Evolutionary conservation across 2,329 filamentous ascomycete genomes (phyloP).

Genomic region (Colletotrichum chlorophyti): DNA sequence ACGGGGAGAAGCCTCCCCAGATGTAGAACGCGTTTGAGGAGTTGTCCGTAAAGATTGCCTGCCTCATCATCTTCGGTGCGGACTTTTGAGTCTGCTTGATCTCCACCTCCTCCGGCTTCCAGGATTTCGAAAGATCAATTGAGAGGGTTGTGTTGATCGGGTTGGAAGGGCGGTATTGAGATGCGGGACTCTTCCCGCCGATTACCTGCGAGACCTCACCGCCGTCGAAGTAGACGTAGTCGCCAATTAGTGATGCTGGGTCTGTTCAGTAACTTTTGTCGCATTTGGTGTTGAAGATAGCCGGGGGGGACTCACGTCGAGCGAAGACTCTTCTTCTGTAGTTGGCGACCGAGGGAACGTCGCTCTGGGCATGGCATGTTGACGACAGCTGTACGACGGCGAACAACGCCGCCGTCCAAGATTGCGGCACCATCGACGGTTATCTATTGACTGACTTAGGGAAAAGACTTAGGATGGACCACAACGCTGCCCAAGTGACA

Average conservation of each 20-base stretch:
- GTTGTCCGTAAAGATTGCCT: constrained; percentile 19
- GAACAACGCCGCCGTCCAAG: constrained; percentile 6
- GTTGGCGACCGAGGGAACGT: constrained; percentile 9
- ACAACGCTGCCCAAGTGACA: too few species aligned
- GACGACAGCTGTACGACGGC: constrained; percentile 6
- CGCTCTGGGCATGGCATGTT: neutral
- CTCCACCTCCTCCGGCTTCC: constrained; percentile 15
- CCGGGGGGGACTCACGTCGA: neutral
- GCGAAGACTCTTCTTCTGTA: constrained; percentile 19
- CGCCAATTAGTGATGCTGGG: constrained; percentile 14
- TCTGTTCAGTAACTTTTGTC: neutral
- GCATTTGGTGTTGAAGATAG: neutral
- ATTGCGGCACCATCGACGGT: constrained; percentile 8
- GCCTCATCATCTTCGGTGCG: constrained; percentile 18
- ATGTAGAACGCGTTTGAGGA: constrained; percentile 24
- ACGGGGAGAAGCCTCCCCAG: constrained; percentile 26
- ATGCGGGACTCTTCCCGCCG: neutral
- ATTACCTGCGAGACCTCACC: too few species aligned
- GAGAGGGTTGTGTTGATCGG: constrained; percentile 29
- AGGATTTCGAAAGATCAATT: constrained; percentile 27
- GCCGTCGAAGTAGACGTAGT: constrained; percentile 26
- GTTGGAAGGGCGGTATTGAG: neutral
- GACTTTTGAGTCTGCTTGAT: constrained; percentile 20
- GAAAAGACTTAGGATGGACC: neutral
- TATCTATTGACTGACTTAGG: too few species aligned